phyloP scores from a whole-genome alignment of 2,329 filamentous ascomycete species.

The Thelonectria discophora region DNA sequence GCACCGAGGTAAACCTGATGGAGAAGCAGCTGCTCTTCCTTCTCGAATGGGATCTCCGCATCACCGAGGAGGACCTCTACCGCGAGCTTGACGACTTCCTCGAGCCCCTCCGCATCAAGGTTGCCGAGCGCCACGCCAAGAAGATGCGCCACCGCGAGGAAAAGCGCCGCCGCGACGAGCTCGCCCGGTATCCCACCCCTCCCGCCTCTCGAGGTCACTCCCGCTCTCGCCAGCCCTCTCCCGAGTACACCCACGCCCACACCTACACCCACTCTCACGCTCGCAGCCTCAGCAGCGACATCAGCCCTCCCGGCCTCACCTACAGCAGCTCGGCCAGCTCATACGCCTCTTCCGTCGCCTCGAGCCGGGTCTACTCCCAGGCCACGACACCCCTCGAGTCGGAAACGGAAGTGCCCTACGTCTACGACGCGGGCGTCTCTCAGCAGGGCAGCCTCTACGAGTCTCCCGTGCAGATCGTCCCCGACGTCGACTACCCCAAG shows the following conservation, averaged over 20 bases:
- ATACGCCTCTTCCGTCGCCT: slow-evolving; percentile 58
- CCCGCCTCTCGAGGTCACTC: slow-evolving; percentile 56
- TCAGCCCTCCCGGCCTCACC: slow-evolving; percentile 58
- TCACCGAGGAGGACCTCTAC: slow-evolving; percentile 86
- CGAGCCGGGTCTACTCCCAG: slow-evolving; percentile 58
- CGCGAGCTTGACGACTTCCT: slow-evolving; percentile 88
- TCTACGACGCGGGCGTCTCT: slow-evolving; percentile 39
- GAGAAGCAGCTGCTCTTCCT: slow-evolving; percentile 97
- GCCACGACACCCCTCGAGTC: slow-evolving; percentile 62
- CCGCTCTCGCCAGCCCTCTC: slow-evolving; percentile 52
- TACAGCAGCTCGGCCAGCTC: slow-evolving; percentile 61
- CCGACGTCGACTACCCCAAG: slow-evolving; percentile 53
- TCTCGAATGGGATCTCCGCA: slow-evolving; percentile 91
- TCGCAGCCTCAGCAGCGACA: slow-evolving; percentile 49
- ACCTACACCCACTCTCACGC: slow-evolving; percentile 46
- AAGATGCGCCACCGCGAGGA: slow-evolving; percentile 60
- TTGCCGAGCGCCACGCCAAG: slow-evolving; percentile 60
- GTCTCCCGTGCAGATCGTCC: slow-evolving; percentile 58
- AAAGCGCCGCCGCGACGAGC: slow-evolving; percentile 52
- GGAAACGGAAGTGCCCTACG: slow-evolving; percentile 55
- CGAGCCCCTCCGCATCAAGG: slow-evolving; percentile 76
- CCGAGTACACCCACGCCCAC: slow-evolving; percentile 53
- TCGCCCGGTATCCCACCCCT: slow-evolving; percentile 56
- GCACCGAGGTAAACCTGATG: slow-evolving; percentile 98
- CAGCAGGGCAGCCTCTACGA: slow-evolving; percentile 56